A percentile compares a stretch with the other conserved stretches of the same genome.
These are phyloP conservation scores for Cucurbitaria berberidis DNA, from an alignment of 2,329 filamentous ascomycete species.

Conservation along the genomic window DNA sequence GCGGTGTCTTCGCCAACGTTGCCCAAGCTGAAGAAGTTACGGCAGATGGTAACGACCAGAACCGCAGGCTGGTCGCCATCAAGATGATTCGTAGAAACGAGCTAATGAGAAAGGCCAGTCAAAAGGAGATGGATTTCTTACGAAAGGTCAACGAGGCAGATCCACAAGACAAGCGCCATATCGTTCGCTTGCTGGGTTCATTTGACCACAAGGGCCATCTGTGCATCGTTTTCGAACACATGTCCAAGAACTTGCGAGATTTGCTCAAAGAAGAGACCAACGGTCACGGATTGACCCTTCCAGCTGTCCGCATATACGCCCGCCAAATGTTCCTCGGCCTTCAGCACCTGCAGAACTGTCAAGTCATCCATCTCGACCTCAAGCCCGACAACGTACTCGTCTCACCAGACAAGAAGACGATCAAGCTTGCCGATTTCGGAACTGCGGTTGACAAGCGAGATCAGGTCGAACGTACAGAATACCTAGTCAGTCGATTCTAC, in stretches of 20 bases:
- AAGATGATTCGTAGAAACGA: constrained; percentile 99
- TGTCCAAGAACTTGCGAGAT: constrained; percentile 83
- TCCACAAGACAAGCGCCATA: constrained; percentile 86
- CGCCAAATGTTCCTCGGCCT: constrained; percentile 93
- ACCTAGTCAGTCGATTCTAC: constrained; percentile 96
- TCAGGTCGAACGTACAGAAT: constrained; percentile 83
- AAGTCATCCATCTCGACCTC: constrained; percentile 92
- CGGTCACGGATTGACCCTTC: constrained; percentile 88
- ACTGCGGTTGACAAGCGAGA: constrained; percentile 94
- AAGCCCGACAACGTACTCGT: constrained; percentile 97
- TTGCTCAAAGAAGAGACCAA: constrained; percentile 83
- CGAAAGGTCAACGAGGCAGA: constrained; percentile 86
- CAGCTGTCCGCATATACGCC: constrained; percentile 85
- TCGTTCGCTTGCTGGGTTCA: constrained; percentile 83
- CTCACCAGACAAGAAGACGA: constrained; percentile 61
- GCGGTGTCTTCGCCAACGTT: constrained; percentile 97
- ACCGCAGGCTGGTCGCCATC: constrained; percentile 77
- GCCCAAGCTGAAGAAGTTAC: constrained; percentile 68
- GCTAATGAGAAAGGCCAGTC: constrained; percentile 87
- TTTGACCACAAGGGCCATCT: constrained; percentile 96
- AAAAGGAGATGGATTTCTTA: constrained; percentile 93
- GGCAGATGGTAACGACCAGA: constrained; percentile 47
- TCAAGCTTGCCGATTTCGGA: constrained; percentile 96
- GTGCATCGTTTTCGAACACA: constrained; percentile 95
- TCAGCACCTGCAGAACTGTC: constrained; percentile 86